Percentiles rank a stretch among this genome's conserved stretches.
phyloP scores from a whole-genome alignment of 495 filamentous ascomycete genomes.

The Tuber magnatum region DNA sequence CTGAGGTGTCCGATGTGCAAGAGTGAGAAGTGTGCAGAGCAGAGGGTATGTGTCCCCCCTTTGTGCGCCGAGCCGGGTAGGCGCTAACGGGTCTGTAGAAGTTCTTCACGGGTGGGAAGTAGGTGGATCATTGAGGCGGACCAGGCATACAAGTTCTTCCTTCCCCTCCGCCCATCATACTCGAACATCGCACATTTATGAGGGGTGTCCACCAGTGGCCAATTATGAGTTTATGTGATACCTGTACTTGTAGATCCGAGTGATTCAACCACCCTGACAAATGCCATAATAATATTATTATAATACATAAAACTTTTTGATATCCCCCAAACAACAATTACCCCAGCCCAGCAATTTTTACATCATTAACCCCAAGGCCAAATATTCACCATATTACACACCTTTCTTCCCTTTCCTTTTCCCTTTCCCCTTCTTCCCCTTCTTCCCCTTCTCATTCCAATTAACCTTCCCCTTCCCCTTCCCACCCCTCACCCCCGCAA shows the following conservation, averaged over 20 bases:
- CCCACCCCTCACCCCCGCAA: constrained; percentile 19
- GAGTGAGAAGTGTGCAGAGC: constrained; percentile 79
- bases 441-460: not conserved
- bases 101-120: constrained; percentile 18
- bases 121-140: constrained; percentile 1
- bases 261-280: not conserved
- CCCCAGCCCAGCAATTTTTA: not conserved
- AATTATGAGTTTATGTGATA: not conserved
- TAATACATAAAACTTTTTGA: not conserved
- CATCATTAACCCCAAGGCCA: not conserved
- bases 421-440: not conserved
- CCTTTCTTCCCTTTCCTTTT: not conserved
- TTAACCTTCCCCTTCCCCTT: not conserved
- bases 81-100: constrained; percentile 17
- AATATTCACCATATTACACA: not conserved
- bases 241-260: not conserved
- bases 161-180: not conserved
- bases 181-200: not conserved
- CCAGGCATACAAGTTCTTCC: not conserved
- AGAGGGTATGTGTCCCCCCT: constrained; percentile 67
- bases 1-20: constrained; percentile 90
- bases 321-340: not conserved
- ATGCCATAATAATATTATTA: not conserved
- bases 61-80: constrained; percentile 48
- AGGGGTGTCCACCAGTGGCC: not conserved